Percentiles rank a stretch among this genome's conserved stretches.
Evolutionary conservation across 164 flowering plant genomes (phyloP).

Genomic region (Stephania japonica): DNA sequence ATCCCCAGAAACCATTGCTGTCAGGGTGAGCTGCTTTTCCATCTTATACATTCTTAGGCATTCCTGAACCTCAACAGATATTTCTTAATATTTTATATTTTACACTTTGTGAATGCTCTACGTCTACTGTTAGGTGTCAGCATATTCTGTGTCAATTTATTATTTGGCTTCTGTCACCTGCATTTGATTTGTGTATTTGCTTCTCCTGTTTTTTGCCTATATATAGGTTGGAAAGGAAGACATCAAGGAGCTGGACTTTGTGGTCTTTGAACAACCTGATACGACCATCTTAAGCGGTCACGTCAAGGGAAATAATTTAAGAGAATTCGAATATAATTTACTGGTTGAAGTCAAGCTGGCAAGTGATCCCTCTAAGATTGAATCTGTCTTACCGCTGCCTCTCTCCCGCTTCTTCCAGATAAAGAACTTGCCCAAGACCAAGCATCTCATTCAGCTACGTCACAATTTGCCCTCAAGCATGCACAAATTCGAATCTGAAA

Average conservation of each 20-base stretch:
- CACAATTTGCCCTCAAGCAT: conserved; percentile 44
- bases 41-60: not conserved
- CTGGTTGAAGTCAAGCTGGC: conserved; percentile 78
- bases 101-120: not conserved
- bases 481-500: conserved; percentile 67
- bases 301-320: conserved; percentile 59
- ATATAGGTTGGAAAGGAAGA: conserved; percentile 74
- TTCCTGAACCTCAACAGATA: not conserved
- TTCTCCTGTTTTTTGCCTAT: not conserved
- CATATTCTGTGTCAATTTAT: not conserved
- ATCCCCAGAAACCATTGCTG: conserved; percentile 65
- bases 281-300: conserved; percentile 78
- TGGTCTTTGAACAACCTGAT: conserved; percentile 93
- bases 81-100: not conserved
- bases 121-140: not conserved
- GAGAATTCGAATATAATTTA: conserved; percentile 58
- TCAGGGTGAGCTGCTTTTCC: conserved; percentile 42
- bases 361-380: conserved; percentile 60
- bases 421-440: conserved; percentile 65
- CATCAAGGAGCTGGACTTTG: conserved; percentile 60
- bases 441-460: conserved; percentile 69
- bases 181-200: not conserved
- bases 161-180: not conserved
- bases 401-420: conserved; percentile 86
- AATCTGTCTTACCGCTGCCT: conserved; percentile 66